Evolutionary conservation across 2,329 filamentous ascomycete species (phyloP).

Genomic region (Neonectria neomacrospora): DNA sequence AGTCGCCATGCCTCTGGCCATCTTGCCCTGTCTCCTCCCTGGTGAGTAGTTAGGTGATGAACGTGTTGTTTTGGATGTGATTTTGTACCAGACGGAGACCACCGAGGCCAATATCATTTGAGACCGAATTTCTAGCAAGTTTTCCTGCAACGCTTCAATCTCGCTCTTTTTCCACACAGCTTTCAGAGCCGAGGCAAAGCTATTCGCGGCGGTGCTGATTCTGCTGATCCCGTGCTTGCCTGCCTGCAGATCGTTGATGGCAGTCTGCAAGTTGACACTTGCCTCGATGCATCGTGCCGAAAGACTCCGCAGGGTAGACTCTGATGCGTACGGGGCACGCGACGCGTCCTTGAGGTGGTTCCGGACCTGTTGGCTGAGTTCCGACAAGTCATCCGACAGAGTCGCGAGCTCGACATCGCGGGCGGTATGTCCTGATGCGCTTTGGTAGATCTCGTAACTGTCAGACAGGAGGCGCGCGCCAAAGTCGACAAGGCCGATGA

Average conservation of each 20-base stretch:
- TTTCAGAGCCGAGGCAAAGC: neutral
- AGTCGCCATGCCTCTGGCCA: neutral
- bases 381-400: neutral
- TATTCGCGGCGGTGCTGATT: constrained; percentile 3
- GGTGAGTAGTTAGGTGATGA: neutral
- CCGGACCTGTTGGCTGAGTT: neutral
- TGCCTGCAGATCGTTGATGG: neutral
- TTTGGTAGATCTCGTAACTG: constrained; percentile 3
- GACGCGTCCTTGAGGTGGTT: neutral
- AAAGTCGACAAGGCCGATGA: constrained; percentile 9
- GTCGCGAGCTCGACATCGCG: constrained; percentile 2
- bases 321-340: neutral
- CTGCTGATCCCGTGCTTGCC: neutral
- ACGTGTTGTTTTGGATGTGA: neutral
- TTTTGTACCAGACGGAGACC: neutral
- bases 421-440: neutral
- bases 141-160: neutral
- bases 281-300: neutral
- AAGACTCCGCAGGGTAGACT: neutral
- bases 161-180: neutral
- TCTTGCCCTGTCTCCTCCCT: neutral
- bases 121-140: neutral
- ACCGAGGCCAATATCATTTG: neutral
- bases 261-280: neutral
- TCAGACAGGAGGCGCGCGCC: neutral